phyloP scores from a whole-genome alignment of 257 asterid species.

The Petunia secreta region DNA sequence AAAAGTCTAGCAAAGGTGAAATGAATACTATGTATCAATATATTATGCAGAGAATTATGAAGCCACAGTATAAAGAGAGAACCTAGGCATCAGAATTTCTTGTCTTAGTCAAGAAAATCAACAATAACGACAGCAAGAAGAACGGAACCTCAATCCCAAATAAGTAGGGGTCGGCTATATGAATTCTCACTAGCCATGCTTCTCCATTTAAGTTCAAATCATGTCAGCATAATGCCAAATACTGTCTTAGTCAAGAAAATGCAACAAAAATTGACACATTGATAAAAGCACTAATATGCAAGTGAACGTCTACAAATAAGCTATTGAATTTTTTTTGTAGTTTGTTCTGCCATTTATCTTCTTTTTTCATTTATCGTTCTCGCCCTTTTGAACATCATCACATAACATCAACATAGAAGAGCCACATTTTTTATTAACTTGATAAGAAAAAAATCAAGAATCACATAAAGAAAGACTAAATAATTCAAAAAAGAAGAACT shows the following conservation, averaged over 20 bases:
- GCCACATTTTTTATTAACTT: not conserved
- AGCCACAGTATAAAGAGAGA: not conserved
- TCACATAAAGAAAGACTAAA: not conserved
- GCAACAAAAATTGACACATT: not conserved
- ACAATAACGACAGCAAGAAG: too few species aligned
- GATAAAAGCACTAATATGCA: not conserved
- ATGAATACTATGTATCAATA: not conserved
- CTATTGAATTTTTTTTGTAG: not conserved
- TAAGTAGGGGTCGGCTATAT: too few species aligned
- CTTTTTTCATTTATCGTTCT: not conserved
- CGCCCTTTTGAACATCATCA: too few species aligned
- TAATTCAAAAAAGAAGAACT: not conserved
- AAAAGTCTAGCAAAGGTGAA: not conserved
- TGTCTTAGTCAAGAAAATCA: not conserved
- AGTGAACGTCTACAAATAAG: not conserved
- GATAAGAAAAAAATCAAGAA: not conserved
- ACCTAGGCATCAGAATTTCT: not conserved
- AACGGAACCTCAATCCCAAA: too few species aligned
- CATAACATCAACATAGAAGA: too few species aligned
- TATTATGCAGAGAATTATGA: not conserved
- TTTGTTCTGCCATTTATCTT: too few species aligned
- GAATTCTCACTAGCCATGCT: too few species aligned
- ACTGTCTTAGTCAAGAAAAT: not conserved
- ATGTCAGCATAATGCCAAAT: too few species aligned
- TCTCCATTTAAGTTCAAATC: too few species aligned